Evolutionary conservation across 1,284 basidiomycete species (phyloP), one percentile per base, ranked within the genome.

Genomic region (Wolfiporia cocos): DNA sequence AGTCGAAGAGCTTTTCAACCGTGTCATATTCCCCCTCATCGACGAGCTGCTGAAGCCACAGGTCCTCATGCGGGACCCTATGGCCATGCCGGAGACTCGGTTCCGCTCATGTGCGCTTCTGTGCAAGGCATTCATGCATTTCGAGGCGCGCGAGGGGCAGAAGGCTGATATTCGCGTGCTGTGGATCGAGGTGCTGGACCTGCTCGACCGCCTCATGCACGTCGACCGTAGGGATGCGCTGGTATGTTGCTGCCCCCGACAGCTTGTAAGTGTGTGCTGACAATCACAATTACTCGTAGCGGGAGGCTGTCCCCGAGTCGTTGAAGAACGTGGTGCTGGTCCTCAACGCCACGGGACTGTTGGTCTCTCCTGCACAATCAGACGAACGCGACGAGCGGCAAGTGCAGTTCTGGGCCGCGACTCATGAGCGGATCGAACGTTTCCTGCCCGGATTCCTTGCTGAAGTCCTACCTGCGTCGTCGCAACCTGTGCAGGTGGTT

Each of bases 261-360:
- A 7, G 18, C 26, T 9, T 19, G 19, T 40, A 24, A 20, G 14
- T 3, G 37, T 52, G 44, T 56, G 50, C 43, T 26, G 48, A 36
- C 39, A 24, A 37, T 36, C 47, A n/a, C n/a, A n/a, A n/a, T n/a
- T n/a, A n/a, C 43, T 39, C 18, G 23, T 30, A 94, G 92, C 84
- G 86, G 57, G 95, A 99, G 62, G 93, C 94, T 0, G 77, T 97
- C 21, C 91, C 90, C 0, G 96, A 99, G 65, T 94, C 92, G 5
- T 73, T 99, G 52, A 99, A 99, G 68, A 99, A 99, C 61, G 89
- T 97, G 24, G 67, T 99, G 19, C 76, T 99, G 39, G 96, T 99
- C 34, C 95, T 99, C 92, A 84, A 94, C 57, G 88, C 92, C 1
- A 84, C 85, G 0, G 76, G 78, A 3, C 79, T 95, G 42, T 76